Conservation (phyloP, 2,329 filamentous ascomycete genomes). For the Talaromyces sp. region DNA sequence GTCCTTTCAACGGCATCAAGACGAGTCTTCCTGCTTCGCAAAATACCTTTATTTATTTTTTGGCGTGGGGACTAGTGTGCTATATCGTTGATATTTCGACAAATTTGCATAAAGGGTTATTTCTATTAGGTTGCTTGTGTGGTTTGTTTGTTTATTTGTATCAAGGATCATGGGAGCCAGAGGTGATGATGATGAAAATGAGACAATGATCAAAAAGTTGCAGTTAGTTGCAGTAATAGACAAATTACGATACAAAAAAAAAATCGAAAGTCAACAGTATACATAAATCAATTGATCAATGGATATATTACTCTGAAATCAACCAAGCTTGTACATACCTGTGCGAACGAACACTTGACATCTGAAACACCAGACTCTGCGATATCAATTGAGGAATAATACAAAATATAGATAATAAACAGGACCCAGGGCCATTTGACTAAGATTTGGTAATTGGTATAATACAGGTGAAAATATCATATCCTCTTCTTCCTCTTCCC, state of each 20-base stretch:
- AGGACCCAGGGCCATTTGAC: not conserved
- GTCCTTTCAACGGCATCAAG: not conserved
- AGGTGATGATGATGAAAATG: constrained; percentile 12
- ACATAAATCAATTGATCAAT: too few species aligned
- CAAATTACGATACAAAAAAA: not conserved
- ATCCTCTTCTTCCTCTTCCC: not conserved
- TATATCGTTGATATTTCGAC: not conserved
- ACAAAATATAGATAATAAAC: not conserved
- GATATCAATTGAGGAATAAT: too few species aligned
- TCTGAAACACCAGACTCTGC: too few species aligned
- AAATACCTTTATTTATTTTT: not conserved
- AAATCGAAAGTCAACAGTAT: too few species aligned
- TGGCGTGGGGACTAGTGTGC: not conserved
- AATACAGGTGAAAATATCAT: not conserved
- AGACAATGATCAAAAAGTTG: constrained; percentile 10
- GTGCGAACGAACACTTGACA: too few species aligned
- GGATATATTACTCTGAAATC: too few species aligned
- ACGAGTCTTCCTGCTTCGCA: not conserved
- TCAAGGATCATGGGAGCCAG: constrained; percentile 3
- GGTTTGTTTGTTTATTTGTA: constrained; percentile 1
- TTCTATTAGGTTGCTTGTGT: not conserved
- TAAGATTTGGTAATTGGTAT: not conserved
- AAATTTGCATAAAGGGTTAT: not conserved
- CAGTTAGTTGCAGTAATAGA: not conserved
- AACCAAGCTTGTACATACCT: too few species aligned